These are phyloP conservation scores for Gossypium thurberi DNA, from an alignment of 345 rosid genomes.

Conservation along the genomic window DNA sequence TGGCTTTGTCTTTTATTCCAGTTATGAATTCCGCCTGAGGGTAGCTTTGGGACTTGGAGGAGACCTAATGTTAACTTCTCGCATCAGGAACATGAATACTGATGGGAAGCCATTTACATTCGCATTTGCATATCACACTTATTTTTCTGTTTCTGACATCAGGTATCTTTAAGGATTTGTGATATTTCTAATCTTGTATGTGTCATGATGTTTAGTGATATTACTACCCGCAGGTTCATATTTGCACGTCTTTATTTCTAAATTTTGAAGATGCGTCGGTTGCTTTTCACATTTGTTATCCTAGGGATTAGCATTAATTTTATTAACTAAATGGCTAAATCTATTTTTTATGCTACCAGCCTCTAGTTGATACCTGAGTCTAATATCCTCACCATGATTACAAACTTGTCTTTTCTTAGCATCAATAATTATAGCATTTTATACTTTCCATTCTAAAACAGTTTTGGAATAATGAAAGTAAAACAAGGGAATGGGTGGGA, in stretches of 20 bases:
- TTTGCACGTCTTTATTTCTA: neutral
- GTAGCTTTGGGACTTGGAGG: constrained; percentile 75
- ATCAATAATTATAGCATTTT: neutral
- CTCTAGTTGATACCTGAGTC: neutral
- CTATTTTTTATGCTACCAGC: neutral
- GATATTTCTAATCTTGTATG: neutral
- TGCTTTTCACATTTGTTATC: neutral
- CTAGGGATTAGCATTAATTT: neutral
- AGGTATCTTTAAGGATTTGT: constrained; percentile 38
- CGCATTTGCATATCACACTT: constrained; percentile 94
- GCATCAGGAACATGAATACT: constrained; percentile 68
- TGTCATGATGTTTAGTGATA: neutral
- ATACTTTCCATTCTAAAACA: too few species aligned
- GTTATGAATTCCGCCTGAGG: constrained; percentile 89
- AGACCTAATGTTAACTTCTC: constrained; percentile 77
- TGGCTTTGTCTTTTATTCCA: constrained; percentile 19
- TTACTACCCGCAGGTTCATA: neutral
- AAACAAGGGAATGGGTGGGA: neutral
- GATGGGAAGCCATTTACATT: constrained; percentile 87
- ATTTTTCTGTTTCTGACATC: constrained; percentile 91
- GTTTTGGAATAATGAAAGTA: neutral
- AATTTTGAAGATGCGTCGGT: neutral
- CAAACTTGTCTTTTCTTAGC: neutral
- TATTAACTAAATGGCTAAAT: neutral
- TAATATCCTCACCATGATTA: neutral